Conservation (phyloP, 2,329 filamentous ascomycete species). For the Penicillium polonicum region DNA sequence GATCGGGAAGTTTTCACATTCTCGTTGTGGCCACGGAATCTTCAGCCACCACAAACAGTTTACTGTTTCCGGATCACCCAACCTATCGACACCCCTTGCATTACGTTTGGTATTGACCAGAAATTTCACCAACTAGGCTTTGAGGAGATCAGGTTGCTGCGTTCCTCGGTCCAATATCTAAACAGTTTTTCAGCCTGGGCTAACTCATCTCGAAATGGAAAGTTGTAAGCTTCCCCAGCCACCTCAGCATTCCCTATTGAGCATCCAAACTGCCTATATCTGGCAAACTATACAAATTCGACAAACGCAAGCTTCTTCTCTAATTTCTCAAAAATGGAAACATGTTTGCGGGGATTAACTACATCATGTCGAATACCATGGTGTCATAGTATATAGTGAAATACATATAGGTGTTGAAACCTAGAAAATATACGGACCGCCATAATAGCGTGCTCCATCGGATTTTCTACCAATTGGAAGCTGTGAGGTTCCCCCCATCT, state of each 20-base stretch:
- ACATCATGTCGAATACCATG: too few relatives aligned
- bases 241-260: constrained; percentile 1
- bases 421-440: too few relatives aligned
- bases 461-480: too few relatives aligned
- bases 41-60: constrained; percentile 9
- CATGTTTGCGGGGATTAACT: not conserved
- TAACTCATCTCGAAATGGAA: constrained; percentile 3
- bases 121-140: not conserved
- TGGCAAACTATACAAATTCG: not conserved
- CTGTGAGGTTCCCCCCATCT: too few relatives aligned
- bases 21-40: constrained; percentile 9
- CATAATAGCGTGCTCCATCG: too few relatives aligned
- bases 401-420: too few relatives aligned
- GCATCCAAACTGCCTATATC: not conserved
- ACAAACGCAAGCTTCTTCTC: not conserved
- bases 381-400: too few relatives aligned
- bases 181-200: not conserved
- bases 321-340: constrained; percentile 15
- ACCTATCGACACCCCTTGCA: not conserved
- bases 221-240: not conserved
- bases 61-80: not conserved
- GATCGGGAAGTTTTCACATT: constrained; percentile 13
- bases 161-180: not conserved
- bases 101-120: not conserved
- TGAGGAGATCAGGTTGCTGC: not conserved